Conservation (phyloP, 2,329 filamentous ascomycete species). For the Phyllosticta citriasiana region DNA sequence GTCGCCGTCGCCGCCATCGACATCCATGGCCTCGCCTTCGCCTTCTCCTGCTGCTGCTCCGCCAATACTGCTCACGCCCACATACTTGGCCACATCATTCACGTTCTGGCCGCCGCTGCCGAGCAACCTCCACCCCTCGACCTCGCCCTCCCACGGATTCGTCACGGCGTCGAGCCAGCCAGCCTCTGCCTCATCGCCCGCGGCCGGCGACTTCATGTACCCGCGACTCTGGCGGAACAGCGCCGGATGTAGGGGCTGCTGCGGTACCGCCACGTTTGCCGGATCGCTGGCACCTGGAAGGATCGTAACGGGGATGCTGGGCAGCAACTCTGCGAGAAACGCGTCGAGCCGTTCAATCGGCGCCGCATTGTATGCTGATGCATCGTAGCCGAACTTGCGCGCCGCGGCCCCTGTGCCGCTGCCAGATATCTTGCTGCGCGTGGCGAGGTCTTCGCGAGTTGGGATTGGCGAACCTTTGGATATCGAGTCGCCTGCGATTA, state of each 20-base stretch:
- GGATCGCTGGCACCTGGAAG: slow-evolving; percentile 79
- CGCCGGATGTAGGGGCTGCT: slow-evolving; percentile 85
- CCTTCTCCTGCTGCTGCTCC: not conserved
- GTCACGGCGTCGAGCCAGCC: slow-evolving; percentile 84
- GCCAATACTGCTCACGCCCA: slow-evolving; percentile 50
- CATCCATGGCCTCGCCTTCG: slow-evolving; percentile 57
- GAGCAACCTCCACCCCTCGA: slow-evolving; percentile 82
- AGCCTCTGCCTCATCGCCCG: slow-evolving; percentile 28
- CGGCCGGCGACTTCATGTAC: slow-evolving; percentile 47
- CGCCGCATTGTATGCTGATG: slow-evolving; percentile 73
- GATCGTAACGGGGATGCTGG: slow-evolving; percentile 78
- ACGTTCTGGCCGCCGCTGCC: slow-evolving; percentile 88
- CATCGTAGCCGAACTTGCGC: slow-evolving; percentile 94
- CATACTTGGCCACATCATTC: slow-evolving; percentile 87
- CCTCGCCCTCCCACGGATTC: slow-evolving; percentile 84
- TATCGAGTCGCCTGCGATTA: slow-evolving; percentile 89
- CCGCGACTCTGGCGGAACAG: slow-evolving; percentile 72
- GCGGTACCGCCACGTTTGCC: slow-evolving; percentile 79
- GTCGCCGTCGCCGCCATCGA: slow-evolving; percentile 53
- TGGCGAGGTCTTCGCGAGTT: slow-evolving; percentile 35
- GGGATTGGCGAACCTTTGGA: slow-evolving; percentile 38
- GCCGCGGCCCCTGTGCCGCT: slow-evolving; percentile 13
- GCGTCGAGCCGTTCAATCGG: slow-evolving; percentile 77
- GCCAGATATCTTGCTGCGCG: slow-evolving; percentile 33
- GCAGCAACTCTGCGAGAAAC: slow-evolving; percentile 71